Base-by-base conservation (phyloP, 352 stramenopile species). In the Globisporangium cystogenes region DNA sequence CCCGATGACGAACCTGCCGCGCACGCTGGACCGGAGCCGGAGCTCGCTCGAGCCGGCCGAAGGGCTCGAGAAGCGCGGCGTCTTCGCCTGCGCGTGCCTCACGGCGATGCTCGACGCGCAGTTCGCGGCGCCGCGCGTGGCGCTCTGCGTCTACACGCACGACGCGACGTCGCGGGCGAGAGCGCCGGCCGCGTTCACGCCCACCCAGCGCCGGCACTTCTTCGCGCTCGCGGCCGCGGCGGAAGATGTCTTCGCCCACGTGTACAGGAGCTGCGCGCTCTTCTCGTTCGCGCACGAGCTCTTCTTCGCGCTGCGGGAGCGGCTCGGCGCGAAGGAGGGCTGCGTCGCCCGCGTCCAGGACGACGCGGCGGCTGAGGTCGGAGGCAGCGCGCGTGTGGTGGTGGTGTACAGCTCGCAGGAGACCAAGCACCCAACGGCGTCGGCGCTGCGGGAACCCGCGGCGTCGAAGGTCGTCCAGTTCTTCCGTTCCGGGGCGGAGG, bases 1-100 rank as follows among this genome's bases (percentile, higher is more conserved):
- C 10, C 82, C 80, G 0, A 93, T 93, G 82, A 84, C 74, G 0
- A 91, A 93, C 46, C 43, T 89, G 26, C 80, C 82, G 14, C 67
- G 73, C 16, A 82, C 82, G 5, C 48, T 93, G 11, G 82, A 93
- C 33, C 33, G 62, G 15, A 79, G 74, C 45, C 64, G 82, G 11
- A 73, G 62, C 11, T 57, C 35, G 6, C 60, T 72, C 31, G 56
- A 76, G 24, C 74, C 82, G 2, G 48, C 55, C 0, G 55, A 72
- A 18, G 82, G 80, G 0, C 49, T 68, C 0, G 82, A 93, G 55
- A 83, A 81, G 42, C 74, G 76, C 11, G 80, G 80, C 0, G 52
- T 44, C 0, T 88, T 78, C 45, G 76, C 77, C 0, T 79, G 65
- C 20, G 53, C 67, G 20, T 90, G 78, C 33, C 57, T 93, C 14